Conservation (phyloP, 2,329 filamentous ascomycete genomes). For the Trichoderma sp. region DNA sequence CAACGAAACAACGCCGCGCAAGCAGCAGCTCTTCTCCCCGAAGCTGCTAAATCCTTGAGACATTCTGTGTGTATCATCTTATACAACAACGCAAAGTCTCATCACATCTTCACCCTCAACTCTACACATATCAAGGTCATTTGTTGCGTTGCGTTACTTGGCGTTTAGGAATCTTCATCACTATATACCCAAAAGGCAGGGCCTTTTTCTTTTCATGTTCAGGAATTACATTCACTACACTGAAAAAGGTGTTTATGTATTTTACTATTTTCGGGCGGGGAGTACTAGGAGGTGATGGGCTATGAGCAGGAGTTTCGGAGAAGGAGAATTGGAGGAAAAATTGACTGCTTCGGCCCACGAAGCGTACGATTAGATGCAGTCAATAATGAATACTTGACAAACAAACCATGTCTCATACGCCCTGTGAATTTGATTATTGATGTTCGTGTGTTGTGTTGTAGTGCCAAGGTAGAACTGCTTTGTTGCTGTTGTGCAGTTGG, state of each 20-base stretch:
- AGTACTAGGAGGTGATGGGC: not conserved
- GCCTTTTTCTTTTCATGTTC: not conserved
- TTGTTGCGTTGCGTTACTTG: slow-evolving; percentile 1
- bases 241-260: not conserved
- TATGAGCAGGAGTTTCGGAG: not conserved
- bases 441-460: not conserved
- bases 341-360: not conserved
- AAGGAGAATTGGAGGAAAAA: not conserved
- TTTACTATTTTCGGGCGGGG: not conserved
- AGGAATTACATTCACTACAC: not conserved
- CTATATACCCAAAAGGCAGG: slow-evolving; percentile 12
- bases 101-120: not conserved
- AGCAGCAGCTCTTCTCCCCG: not conserved
- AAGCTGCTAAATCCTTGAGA: not conserved
- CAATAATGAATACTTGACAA: not conserved
- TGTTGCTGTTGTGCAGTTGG: not conserved
- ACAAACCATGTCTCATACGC: not conserved
- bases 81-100: not conserved
- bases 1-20: not conserved
- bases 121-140: not conserved
- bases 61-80: not conserved
- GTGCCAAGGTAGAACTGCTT: not conserved
- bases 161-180: slow-evolving; percentile 4
- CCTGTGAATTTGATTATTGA: not conserved
- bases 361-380: not conserved